These are phyloP conservation scores for Kluyveromyces nonfermentans DNA, from an alignment of 805 yeast genomes.

Conservation along the genomic window DNA sequence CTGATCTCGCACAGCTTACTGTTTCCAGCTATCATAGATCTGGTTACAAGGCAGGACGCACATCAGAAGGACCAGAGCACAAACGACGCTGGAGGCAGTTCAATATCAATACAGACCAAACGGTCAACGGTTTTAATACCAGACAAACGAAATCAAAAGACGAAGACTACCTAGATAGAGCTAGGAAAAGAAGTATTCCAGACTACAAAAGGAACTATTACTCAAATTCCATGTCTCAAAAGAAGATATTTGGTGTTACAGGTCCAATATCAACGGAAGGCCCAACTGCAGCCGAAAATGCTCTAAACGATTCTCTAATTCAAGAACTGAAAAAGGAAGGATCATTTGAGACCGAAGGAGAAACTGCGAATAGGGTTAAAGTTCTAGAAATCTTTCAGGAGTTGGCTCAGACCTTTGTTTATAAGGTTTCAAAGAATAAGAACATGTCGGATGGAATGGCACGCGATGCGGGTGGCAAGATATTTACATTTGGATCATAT, in stretches of 20 bases:
- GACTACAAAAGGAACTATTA: not conserved
- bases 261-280: slow-evolving; percentile 76
- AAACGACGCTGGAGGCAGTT: not conserved
- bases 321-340: slow-evolving; percentile 73
- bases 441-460: slow-evolving; percentile 99
- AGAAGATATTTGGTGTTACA: slow-evolving; percentile 28
- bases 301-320: slow-evolving; percentile 65
- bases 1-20: slow-evolving; percentile 1
- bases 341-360: slow-evolving; percentile 82
- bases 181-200: not conserved
- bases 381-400: slow-evolving; percentile 65
- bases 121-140: not conserved
- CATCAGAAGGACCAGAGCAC: not conserved
- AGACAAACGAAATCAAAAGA: not conserved
- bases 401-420: slow-evolving; percentile 74
- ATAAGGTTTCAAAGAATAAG: slow-evolving; percentile 63
- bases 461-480: slow-evolving; percentile 91
- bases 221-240: slow-evolving; percentile 20
- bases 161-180: not conserved
- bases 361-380: slow-evolving; percentile 70
- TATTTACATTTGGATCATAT: slow-evolving; percentile 93
- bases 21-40: not conserved
- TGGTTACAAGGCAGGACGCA: not conserved
- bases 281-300: slow-evolving; percentile 73
- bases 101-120: not conserved